Conservation (phyloP, 2,329 filamentous ascomycete genomes). For the Sarocladium brachiariae region DNA sequence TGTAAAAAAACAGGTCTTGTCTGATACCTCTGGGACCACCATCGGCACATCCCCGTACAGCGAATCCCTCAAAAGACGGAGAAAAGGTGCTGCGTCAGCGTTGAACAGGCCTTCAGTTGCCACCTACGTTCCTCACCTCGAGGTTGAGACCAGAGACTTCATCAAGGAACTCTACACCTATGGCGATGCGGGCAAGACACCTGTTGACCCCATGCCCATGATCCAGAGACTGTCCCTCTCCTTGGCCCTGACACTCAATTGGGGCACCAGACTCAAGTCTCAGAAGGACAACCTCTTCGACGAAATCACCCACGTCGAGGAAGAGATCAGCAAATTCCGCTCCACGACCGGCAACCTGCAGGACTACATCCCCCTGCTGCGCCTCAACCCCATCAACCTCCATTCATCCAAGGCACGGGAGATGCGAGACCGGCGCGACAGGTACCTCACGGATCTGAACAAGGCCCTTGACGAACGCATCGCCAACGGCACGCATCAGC, state of each 20-base stretch:
- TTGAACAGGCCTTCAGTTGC: slow-evolving; percentile 58
- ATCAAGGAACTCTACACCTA: slow-evolving; percentile 53
- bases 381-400: slow-evolving; percentile 54
- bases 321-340: slow-evolving; percentile 51
- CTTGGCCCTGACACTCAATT: slow-evolving; percentile 59
- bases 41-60: slow-evolving; percentile 63
- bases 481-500: slow-evolving; percentile 51
- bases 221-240: slow-evolving; percentile 58
- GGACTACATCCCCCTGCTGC: slow-evolving; percentile 52
- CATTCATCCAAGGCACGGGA: slow-evolving; percentile 52
- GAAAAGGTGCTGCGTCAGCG: slow-evolving; percentile 59
- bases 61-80: slow-evolving; percentile 55
- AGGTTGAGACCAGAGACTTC: slow-evolving; percentile 57
- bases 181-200: slow-evolving; percentile 44
- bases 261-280: slow-evolving; percentile 53
- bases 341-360: slow-evolving; percentile 55
- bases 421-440: slow-evolving; percentile 52
- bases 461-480: slow-evolving; percentile 53
- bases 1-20: slow-evolving; percentile 43
- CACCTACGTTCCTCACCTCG: slow-evolving; percentile 55
- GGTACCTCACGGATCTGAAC: slow-evolving; percentile 52
- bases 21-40: slow-evolving; percentile 59
- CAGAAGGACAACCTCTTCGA: slow-evolving; percentile 54
- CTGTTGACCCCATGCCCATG: slow-evolving; percentile 61
- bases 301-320: slow-evolving; percentile 57